A percentile compares a stretch with the other conserved stretches of the same genome.
Conservation (phyloP, 208 protist species). For the Trypanosoma avium region DNA sequence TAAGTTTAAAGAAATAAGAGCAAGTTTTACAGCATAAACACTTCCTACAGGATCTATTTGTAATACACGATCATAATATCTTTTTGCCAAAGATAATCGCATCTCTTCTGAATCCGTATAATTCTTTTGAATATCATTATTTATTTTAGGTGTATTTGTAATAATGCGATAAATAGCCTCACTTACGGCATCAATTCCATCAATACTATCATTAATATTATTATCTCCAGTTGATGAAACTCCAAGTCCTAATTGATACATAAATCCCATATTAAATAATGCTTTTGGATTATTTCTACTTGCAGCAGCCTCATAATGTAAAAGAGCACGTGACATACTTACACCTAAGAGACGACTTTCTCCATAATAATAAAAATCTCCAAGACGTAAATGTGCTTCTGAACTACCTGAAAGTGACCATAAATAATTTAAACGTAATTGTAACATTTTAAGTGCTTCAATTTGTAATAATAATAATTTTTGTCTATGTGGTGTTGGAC, state of each 20-base stretch:
- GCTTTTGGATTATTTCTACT: constrained; percentile 34
- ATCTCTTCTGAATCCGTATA: constrained; percentile 10
- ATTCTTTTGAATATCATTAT: neutral
- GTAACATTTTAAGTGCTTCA: constrained; percentile 46
- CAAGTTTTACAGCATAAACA: constrained; percentile 27
- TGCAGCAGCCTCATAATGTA: constrained; percentile 61
- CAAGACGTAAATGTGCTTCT: constrained; percentile 55
- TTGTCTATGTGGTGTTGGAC: neutral
- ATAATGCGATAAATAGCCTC: constrained; percentile 25
- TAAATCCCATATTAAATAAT: constrained; percentile 64
- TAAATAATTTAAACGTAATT: constrained; percentile 40
- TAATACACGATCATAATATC: constrained; percentile 37
- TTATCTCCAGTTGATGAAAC: neutral
- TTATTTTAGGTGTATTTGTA: neutral
- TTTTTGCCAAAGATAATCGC: constrained; percentile 45
- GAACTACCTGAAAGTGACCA: constrained; percentile 22
- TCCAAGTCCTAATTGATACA: constrained; percentile 62
- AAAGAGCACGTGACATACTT: constrained; percentile 43
- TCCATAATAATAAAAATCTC: constrained; percentile 75
- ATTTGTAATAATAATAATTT: constrained; percentile 49
- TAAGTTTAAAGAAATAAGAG: constrained; percentile 32
- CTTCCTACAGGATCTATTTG: constrained; percentile 5
- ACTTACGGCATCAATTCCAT: neutral
- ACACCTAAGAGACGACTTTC: constrained; percentile 46
- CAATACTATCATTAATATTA: too few species aligned